Evolutionary conservation across 2,329 filamentous ascomycete genomes (phyloP).

Genomic region (Esteya vermicola): DNA sequence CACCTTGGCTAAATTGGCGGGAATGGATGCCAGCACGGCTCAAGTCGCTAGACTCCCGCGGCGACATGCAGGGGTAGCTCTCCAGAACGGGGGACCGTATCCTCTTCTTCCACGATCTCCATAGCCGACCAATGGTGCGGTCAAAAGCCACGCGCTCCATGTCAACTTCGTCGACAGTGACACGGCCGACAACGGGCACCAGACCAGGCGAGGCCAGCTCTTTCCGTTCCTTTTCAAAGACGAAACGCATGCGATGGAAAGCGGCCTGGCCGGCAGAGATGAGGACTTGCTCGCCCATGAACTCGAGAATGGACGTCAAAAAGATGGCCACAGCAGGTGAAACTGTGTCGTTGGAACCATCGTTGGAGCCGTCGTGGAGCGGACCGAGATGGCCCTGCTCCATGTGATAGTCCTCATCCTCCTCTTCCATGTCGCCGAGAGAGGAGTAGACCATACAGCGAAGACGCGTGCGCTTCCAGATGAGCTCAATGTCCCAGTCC

Average conservation of each 20-base stretch:
- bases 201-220: conserved; percentile 29
- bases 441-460: conserved; percentile 98
- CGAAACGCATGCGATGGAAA: conserved; percentile 48
- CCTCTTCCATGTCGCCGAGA: conserved; percentile 91
- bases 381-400: conserved; percentile 66
- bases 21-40: conserved; percentile 16
- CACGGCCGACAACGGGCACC: conserved; percentile 42
- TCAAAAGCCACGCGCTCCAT: conserved; percentile 90
- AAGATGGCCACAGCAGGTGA: conserved; percentile 92
- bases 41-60: conserved; percentile 35
- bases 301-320: conserved; percentile 85
- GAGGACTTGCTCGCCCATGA: conserved; percentile 81
- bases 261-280: conserved; percentile 79
- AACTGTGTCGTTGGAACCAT: conserved; percentile 52
- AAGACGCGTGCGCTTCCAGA: conserved; percentile 86
- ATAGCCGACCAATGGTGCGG: conserved; percentile 72
- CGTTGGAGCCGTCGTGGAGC: conserved; percentile 40
- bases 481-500: conserved; percentile 79
- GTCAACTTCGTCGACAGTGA: conserved; percentile 80
- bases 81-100: conserved; percentile 43
- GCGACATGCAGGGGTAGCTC: conserved; percentile 27
- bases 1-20: conserved; percentile 21
- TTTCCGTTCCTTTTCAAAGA: conserved; percentile 44
- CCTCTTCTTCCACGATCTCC: conserved; percentile 91
- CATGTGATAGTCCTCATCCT: conserved; percentile 84